Evolutionary conservation across 805 yeast species (phyloP), one percentile per base, ranked within the genome.

Genomic region (Lachancea dasiensis): DNA sequence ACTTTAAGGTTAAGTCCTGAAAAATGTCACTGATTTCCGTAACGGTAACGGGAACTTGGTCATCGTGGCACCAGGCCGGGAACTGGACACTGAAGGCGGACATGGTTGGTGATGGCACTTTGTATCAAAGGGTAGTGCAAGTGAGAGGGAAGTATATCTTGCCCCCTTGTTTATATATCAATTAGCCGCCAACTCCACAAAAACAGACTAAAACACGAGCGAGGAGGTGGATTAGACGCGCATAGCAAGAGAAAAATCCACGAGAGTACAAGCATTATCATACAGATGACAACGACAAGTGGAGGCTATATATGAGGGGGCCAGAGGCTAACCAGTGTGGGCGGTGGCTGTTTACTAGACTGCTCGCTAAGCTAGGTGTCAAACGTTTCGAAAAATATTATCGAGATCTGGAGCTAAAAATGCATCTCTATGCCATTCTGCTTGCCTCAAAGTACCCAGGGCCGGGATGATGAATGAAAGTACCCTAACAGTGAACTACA

Each of bases 41-140:
- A 46, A 75, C 72, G 34, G 83, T 70, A 31, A 92, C 72, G 6
- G 96, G 95, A 16, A 81, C 84, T 58, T 79, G 72, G 41, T 69
- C 60, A 31, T 57, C 62, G 31, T 55, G 58, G 30, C 59, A 56
- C 64, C 65, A 60, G 1, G 64, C 63, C 1, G 64, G 63, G 47
- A 50, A 58, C 33, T 55, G 61, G 5, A 48, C 31, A 11, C 52
- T 58, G 15, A 24, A 7, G 23, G 16, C 11, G 10, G 27, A 11
- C 20, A 33, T 24, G n/a, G 9, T n/a, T 18, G 32, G 11, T 17
- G n/a, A 3, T 29, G 7, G 7, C 10, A 22, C 24, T 22, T 22
- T 22, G 24, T 22, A 22, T 22, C 10, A 22, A 8, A 22, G n/a
- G n/a, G 10, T 22, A 22, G 10, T 22, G 10, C 10, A 7, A 22